phyloP scores from a whole-genome alignment of 306 rosid genomes.

The Mimosa bimucronata region DNA sequence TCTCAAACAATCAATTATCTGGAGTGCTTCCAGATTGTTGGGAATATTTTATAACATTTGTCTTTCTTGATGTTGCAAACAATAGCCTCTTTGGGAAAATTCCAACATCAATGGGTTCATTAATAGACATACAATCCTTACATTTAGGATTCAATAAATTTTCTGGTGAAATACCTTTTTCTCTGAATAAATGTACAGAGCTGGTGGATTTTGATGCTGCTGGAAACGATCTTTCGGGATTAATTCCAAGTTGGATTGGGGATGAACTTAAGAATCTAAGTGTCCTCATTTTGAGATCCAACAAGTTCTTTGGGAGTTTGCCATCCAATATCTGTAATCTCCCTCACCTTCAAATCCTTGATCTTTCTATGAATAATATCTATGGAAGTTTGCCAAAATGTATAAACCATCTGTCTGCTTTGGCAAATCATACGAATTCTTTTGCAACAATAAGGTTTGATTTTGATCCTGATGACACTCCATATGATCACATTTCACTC shows the following conservation, averaged over 20 bases:
- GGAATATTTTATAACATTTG: background rate
- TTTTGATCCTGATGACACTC: no score
- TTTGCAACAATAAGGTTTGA: background rate
- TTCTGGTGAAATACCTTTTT: constrained; percentile 1
- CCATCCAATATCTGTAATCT: constrained; percentile 9
- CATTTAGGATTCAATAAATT: background rate
- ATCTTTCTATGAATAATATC: constrained; percentile 9
- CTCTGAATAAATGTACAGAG: background rate
- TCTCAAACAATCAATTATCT: background rate
- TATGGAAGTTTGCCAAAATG: constrained; percentile 7
- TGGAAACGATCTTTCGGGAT: background rate
- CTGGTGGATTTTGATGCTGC: background rate
- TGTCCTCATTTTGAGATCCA: background rate
- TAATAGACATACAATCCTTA: background rate
- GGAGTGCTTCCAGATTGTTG: background rate
- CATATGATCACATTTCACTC: background rate
- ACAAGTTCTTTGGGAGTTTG: background rate
- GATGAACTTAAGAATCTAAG: background rate
- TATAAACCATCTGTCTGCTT: background rate
- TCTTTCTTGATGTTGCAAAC: background rate
- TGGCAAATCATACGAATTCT: background rate
- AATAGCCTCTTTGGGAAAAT: background rate
- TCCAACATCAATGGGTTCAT: background rate
- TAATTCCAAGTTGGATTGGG: background rate
- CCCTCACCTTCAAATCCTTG: background rate